These are phyloP conservation scores for Spizellomyces punctatus DNA, from an alignment of 192 early-diverging fungal species.

Conservation along the genomic window DNA sequence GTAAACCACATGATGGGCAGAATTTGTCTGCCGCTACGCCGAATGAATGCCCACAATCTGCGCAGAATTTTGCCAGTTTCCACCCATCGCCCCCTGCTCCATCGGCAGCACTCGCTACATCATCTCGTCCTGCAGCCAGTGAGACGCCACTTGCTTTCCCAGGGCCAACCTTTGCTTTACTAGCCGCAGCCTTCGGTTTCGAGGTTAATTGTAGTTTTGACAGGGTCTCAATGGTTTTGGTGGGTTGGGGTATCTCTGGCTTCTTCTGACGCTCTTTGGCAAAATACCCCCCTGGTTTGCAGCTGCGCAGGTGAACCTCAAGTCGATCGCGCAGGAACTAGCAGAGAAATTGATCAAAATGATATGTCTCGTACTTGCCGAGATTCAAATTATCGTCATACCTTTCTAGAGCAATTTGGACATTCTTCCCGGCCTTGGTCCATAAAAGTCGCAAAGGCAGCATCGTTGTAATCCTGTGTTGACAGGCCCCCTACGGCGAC, in stretches of 20 bases:
- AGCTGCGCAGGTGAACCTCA: slow-evolving; percentile 26
- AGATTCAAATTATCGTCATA: neutral
- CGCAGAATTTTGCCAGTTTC: slow-evolving; percentile 29
- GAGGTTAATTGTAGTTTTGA: too few relatives aligned
- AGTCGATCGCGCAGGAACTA: slow-evolving; percentile 33
- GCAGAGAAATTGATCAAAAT: neutral
- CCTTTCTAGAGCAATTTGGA: slow-evolving; percentile 29
- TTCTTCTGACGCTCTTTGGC: slow-evolving; percentile 26
- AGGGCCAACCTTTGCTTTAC: too few relatives aligned
- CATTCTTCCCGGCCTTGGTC: slow-evolving; percentile 30
- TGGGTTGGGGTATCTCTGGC: neutral
- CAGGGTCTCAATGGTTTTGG: too few relatives aligned
- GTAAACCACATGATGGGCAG: slow-evolving; percentile 27
- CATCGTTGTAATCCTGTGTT: slow-evolving; percentile 29
- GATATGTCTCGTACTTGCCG: neutral
- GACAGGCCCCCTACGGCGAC: slow-evolving; percentile 10
- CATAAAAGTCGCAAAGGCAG: slow-evolving; percentile 31
- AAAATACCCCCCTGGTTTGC: slow-evolving; percentile 33
- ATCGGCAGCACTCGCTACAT: neutral
- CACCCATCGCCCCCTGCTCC: neutral
- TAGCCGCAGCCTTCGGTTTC: too few relatives aligned
- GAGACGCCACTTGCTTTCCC: too few relatives aligned
- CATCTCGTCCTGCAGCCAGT: too few relatives aligned
- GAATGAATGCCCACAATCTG: slow-evolving; percentile 19
- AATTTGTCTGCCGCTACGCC: slow-evolving; percentile 19